Evolutionary conservation across 148 eudicot species (phyloP), one percentile per base, ranked within the genome.

Genomic region (Chenopodium berlandieri): DNA sequence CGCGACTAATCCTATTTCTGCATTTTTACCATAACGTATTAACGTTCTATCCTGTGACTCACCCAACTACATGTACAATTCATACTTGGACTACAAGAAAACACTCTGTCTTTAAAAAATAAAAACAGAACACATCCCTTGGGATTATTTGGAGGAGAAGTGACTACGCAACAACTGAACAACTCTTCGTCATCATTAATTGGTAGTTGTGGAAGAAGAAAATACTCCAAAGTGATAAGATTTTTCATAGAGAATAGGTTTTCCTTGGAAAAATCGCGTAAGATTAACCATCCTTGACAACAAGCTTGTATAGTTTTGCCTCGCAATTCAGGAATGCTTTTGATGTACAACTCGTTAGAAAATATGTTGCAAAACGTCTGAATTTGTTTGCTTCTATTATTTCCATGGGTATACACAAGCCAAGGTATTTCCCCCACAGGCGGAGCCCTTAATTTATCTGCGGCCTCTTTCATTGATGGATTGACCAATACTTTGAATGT

Each of bases 251-350:
- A 62, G 34, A 80, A 30, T 14, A 34, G 0, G 0, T 34, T 34
- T 0, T 47, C 14, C 20, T 56, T 12, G 12, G 27, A 37, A 56
- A 4, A 9, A 34, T 71, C 69, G 5, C 30, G n/a, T 40, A 79
- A 47, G 9, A 79, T 8, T 40, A 79, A 40, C 82, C 76, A 79
- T 12, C 32, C 76, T 32, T 54, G 56, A 11, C 60, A 54, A 8
- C 34, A 71, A 54, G 25, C 75, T 2, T 58, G n/a, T 22, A 79
- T 72, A 0, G 0, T 0, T 22, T 40, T 71, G 48, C 40, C 76
- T 0, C 40, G 56, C 25, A 71, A 71, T 13, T 22, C 30, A 71
- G 76, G 69, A 10, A 79, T 72, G 8, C 68, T 58, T 48, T 58
- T 79, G 52, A 54, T 11, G 30, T 44, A 79, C 16, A 64, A 23